Evolutionary conservation across 1,284 basidiomycete genomes (phyloP), one percentile per base, ranked within the genome.

Genomic region (Sphaerobolus stellatus): DNA sequence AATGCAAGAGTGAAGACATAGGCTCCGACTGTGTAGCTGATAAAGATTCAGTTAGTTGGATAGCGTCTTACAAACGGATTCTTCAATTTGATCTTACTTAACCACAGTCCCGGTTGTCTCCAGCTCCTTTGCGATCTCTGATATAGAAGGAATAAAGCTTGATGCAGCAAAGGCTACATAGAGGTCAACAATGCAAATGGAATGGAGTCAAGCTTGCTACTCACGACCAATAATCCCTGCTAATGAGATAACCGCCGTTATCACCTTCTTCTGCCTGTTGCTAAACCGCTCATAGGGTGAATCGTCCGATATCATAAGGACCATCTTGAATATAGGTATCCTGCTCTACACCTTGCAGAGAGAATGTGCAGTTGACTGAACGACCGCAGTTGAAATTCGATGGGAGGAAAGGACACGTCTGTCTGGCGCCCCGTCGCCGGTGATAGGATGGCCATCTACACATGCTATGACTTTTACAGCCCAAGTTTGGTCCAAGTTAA

Each of bases 221-320:
- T 56, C 61, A 82, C 81, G 72, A 34, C 76, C 77, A 31, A 84
- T 70, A 25, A 84, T 62, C 2, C 77, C 82, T 28, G 75, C 73
- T 59, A 71, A 77, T 0, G 81, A 78, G 1, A 83, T 79, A 18
- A 84, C 69, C 2, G 71, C 68, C 1, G 84, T 69, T 49, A 86
- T 81, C 3, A 66, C 50, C 14, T 64, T 61, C 66, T 85, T 87
- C 54, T 69, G 66, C 13, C 61, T 27, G 1, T 62, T 59, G 2
- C 73, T 74, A 65, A 86, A 86, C 3, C 80, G 72, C 38, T 73
- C 68, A 62, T 85, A 86, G n/a, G n/a, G n/a, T n/a, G n/a, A n/a
- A n/a, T n/a, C n/a, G n/a, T n/a, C n/a, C n/a, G n/a, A n/a, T n/a
- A n/a, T n/a, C n/a, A n/a, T n/a, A n/a, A n/a, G n/a, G n/a, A n/a